These are phyloP conservation scores for Circinella umbellata DNA, from an alignment of 371 early-diverging fungal genomes.

Conservation along the genomic window DNA sequence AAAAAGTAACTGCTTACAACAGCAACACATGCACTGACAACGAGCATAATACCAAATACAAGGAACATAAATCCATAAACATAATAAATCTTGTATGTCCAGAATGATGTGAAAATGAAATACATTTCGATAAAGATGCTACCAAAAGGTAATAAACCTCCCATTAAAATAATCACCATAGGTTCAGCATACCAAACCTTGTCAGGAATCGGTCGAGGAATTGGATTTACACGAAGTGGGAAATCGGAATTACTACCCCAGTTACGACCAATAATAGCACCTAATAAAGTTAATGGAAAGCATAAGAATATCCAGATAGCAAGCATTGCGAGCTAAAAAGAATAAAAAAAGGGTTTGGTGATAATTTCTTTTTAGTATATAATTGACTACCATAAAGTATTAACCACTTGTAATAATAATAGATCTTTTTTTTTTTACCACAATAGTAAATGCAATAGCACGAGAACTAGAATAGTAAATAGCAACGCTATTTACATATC, in stretches of 20 bases:
- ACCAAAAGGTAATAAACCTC: constrained; percentile 84
- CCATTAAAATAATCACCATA: constrained; percentile 60
- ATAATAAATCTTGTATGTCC: constrained; percentile 85
- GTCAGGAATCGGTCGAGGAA: constrained; percentile 83
- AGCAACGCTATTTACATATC: constrained; percentile 75
- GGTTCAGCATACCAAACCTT: constrained; percentile 77
- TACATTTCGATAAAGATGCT: constrained; percentile 89
- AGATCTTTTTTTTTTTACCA: constrained; percentile 46
- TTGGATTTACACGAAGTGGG: constrained; percentile 84
- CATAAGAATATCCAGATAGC: constrained; percentile 80
- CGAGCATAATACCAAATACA: constrained; percentile 71
- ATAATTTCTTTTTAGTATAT: not conserved
- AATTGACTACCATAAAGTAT: too few species aligned
- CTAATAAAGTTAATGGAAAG: constrained; percentile 80
- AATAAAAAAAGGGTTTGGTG: not conserved
- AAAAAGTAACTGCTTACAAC: constrained; percentile 82
- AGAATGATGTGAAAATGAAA: constrained; percentile 86
- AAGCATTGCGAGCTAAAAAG: constrained; percentile 61
- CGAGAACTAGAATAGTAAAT: constrained; percentile 76
- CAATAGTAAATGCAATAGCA: constrained; percentile 80
- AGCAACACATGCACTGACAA: constrained; percentile 79
- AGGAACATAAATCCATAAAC: constrained; percentile 86
- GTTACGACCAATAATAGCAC: constrained; percentile 77
- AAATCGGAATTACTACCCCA: constrained; percentile 70
- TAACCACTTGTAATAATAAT: not conserved